These are phyloP conservation scores for Neocucurbitaria cava DNA, from an alignment of 2,329 filamentous ascomycete genomes.

Conservation along the genomic window DNA sequence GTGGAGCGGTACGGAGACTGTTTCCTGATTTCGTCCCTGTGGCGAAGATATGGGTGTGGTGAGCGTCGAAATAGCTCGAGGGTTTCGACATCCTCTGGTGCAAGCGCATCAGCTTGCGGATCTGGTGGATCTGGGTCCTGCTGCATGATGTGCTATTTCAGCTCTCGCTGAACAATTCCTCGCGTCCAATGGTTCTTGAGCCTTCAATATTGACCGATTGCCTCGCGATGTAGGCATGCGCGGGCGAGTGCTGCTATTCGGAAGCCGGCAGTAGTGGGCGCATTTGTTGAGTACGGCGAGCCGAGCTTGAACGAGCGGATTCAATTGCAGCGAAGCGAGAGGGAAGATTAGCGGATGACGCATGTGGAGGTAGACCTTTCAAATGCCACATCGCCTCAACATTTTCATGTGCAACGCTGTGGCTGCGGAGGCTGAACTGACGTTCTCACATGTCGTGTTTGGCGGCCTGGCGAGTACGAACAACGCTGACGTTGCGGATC, in stretches of 20 bases:
- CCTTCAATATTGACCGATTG: background rate
- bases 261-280: conserved; percentile 7
- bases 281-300: conserved; percentile 13
- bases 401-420: conserved; percentile 17
- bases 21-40: conserved; percentile 32
- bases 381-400: conserved; percentile 21
- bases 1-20: conserved; percentile 17
- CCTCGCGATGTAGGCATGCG: background rate
- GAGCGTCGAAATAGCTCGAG: conserved; percentile 48
- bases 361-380: conserved; percentile 1
- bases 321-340: conserved; percentile 14
- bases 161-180: background rate
- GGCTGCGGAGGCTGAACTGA: conserved; percentile 20
- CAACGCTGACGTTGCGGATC: conserved; percentile 41
- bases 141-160: conserved; percentile 6
- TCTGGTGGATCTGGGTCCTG: conserved; percentile 20
- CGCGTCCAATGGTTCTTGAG: background rate
- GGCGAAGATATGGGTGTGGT: conserved; percentile 48
- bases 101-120: conserved; percentile 24
- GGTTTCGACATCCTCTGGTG: conserved; percentile 33
- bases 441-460: conserved; percentile 39
- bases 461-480: conserved; percentile 28
- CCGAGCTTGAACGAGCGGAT: background rate
- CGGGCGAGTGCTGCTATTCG: conserved; percentile 10
- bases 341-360: background rate